Percentiles rank a stretch among this genome's conserved stretches.
These are phyloP conservation scores for Talinum fruticosum DNA, from an alignment of 148 eudicot genomes.

Conservation along the genomic window DNA sequence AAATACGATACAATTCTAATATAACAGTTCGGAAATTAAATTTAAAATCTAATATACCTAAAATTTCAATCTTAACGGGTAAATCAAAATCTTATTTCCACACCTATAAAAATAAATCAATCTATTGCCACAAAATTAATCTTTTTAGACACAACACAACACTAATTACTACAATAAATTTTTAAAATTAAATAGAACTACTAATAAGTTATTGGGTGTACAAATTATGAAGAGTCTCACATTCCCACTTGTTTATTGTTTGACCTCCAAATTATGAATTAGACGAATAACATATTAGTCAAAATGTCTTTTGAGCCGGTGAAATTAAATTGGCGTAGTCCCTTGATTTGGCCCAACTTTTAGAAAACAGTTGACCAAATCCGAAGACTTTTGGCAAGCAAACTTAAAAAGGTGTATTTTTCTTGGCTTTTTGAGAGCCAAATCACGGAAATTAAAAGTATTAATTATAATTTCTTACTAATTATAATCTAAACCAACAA, in stretches of 20 bases:
- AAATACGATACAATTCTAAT: too few species aligned
- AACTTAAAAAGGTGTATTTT: conserved; percentile 2
- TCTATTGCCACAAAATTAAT: too few species aligned
- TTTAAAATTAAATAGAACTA: too few species aligned
- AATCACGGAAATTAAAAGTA: not conserved
- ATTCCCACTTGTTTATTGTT: not conserved
- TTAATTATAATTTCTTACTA: not conserved
- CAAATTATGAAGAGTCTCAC: not conserved
- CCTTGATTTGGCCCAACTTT: conserved; percentile 3
- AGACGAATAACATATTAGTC: not conserved
- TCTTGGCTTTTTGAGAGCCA: not conserved
- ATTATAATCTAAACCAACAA: not conserved
- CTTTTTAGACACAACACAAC: too few species aligned
- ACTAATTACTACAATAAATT: too few species aligned
- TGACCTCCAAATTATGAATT: not conserved
- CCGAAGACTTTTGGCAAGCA: not conserved
- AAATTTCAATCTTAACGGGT: too few species aligned
- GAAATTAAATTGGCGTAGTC: not conserved
- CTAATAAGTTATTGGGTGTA: too few species aligned
- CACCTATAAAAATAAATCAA: too few species aligned
- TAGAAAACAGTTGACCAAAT: not conserved
- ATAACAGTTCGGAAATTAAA: too few species aligned
- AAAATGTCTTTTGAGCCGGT: not conserved
- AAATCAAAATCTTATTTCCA: too few species aligned
- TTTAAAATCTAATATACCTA: too few species aligned